A percentile compares a stretch with the other conserved stretches of the same genome.
Conservation (phyloP, 331 rosid genomes). For the Erythrophleum ivorense region DNA sequence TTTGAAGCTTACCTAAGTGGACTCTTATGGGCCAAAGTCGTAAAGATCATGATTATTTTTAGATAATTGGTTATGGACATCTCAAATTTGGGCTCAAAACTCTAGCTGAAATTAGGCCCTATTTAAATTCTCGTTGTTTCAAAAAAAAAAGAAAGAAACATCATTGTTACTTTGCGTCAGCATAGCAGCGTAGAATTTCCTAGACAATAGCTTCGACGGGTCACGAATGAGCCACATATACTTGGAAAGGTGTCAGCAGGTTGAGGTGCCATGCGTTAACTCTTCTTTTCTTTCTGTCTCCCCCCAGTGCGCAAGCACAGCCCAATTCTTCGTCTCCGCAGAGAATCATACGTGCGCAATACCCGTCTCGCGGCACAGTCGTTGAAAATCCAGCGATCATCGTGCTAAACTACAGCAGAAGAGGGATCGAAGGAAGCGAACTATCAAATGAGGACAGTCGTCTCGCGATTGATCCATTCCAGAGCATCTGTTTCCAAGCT, state of each 20-base stretch:
- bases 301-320: not conserved
- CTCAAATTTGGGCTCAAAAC: not conserved
- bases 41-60: not conserved
- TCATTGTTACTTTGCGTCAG: not conserved
- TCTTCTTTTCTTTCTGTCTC: not conserved
- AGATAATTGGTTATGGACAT: not conserved
- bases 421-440: not conserved
- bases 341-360: constrained; percentile 10
- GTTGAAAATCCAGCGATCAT: not conserved
- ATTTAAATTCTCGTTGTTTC: too few species aligned
- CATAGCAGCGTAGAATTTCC: not conserved
- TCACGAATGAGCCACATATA: constrained; percentile 10
- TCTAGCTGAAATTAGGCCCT: not conserved
- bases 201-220: not conserved
- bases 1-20: not conserved
- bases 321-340: not conserved
- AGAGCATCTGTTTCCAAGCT: constrained; percentile 60
- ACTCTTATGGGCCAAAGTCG: not conserved
- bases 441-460: constrained; percentile 67
- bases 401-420: not conserved
- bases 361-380: not conserved
- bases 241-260: constrained; percentile 23
- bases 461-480: constrained; percentile 85
- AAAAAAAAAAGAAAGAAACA: not conserved
- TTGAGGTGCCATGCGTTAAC: constrained; percentile 45